phyloP scores from a whole-genome alignment of 2,329 filamentous ascomycete species.

The Shiraia sp. region DNA sequence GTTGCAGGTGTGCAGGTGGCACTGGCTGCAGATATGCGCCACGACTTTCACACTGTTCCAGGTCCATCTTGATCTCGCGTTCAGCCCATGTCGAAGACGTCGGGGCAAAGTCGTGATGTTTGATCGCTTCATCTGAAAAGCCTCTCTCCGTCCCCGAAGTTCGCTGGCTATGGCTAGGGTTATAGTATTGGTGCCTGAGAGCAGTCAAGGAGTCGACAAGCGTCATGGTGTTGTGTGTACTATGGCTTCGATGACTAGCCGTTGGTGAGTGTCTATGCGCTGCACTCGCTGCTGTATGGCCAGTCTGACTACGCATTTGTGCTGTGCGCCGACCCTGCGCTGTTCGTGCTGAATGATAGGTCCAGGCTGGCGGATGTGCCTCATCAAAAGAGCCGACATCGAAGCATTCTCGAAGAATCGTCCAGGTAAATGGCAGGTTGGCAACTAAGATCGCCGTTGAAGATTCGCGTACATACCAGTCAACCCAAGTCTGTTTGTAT shows the following conservation, averaged over 20 bases:
- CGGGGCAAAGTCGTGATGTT: slow-evolving; percentile 20
- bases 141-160: slow-evolving; percentile 14
- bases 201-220: slow-evolving; percentile 15
- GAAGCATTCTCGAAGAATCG: slow-evolving; percentile 55
- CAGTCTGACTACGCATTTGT: slow-evolving; percentile 12
- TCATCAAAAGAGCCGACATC: slow-evolving; percentile 40
- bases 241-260: slow-evolving; percentile 11
- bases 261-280: slow-evolving; percentile 8
- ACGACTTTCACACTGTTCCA: slow-evolving; percentile 12
- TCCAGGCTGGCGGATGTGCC: slow-evolving; percentile 30
- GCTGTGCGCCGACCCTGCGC: slow-evolving; percentile 27
- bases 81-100: slow-evolving; percentile 2
- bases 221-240: slow-evolving; percentile 17
- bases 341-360: slow-evolving; percentile 35
- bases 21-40: not conserved
- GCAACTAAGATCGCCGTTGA: slow-evolving; percentile 49
- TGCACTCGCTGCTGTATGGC: slow-evolving; percentile 5
- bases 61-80: slow-evolving; percentile 9
- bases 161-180: slow-evolving; percentile 8
- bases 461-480: slow-evolving; percentile 39
- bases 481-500: slow-evolving; percentile 32
- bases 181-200: slow-evolving; percentile 6
- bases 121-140: slow-evolving; percentile 9
- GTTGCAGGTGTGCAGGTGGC: too few relatives aligned
- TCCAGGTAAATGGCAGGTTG: slow-evolving; percentile 58